These are phyloP conservation scores for Arthrobotrys megalospora DNA, from an alignment of 2,329 filamentous ascomycete genomes.

Conservation along the genomic window DNA sequence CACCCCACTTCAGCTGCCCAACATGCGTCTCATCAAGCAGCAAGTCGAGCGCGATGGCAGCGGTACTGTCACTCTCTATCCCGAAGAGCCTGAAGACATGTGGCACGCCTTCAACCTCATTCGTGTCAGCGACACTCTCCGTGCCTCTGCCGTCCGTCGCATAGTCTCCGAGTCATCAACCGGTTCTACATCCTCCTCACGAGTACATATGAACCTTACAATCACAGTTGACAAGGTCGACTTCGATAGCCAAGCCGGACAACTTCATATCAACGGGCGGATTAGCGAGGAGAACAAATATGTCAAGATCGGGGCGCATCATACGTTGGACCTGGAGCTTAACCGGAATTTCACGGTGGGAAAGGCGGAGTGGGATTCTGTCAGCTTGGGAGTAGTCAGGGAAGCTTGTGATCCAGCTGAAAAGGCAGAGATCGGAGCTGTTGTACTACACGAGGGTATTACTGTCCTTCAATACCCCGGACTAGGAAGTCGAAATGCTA, in stretches of 20 bases:
- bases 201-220: conserved; percentile 76
- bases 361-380: conserved; percentile 90
- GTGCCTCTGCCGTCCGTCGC: conserved; percentile 77
- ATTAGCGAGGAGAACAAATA: conserved; percentile 78
- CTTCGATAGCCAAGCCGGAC: conserved; percentile 78
- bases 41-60: conserved; percentile 78
- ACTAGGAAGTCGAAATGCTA: neutral
- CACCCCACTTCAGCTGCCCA: neutral
- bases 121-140: conserved; percentile 76
- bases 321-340: conserved; percentile 86
- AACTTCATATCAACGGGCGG: conserved; percentile 78
- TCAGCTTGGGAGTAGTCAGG: conserved; percentile 82
- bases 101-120: conserved; percentile 85
- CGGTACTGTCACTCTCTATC: conserved; percentile 77
- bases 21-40: conserved; percentile 78
- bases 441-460: conserved; percentile 91
- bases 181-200: conserved; percentile 75
- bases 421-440: conserved; percentile 85
- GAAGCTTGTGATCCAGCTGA: conserved; percentile 85
- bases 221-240: conserved; percentile 78
- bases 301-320: conserved; percentile 77
- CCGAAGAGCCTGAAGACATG: conserved; percentile 84
- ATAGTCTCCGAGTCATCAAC: conserved; percentile 75
- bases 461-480: neutral
- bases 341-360: conserved; percentile 89